Percentiles rank a stretch among this genome's conserved stretches.
phyloP scores from a whole-genome alignment of 2,329 filamentous ascomycete species.

The Thelonectria olida region DNA sequence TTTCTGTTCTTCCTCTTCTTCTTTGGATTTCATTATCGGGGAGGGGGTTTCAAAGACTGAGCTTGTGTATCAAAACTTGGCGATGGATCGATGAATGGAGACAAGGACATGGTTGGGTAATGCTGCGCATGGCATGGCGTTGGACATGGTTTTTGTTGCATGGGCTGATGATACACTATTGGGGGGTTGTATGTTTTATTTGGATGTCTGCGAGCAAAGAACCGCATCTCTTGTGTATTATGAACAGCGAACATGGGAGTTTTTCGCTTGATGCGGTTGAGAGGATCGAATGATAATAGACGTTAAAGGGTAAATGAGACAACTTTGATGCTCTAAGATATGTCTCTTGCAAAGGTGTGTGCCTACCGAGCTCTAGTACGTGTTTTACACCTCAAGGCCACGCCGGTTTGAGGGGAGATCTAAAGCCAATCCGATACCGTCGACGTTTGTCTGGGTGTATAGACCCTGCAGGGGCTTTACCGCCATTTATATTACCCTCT shows the following conservation, averaged over 20 bases:
- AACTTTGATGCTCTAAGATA: constrained; percentile 1
- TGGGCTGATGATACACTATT: constrained; percentile 21
- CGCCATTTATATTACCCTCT: background rate
- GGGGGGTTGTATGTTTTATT: constrained; percentile 14
- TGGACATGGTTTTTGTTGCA: constrained; percentile 35
- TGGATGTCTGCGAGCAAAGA: constrained; percentile 1
- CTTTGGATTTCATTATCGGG: constrained; percentile 13
- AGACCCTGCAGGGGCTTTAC: background rate
- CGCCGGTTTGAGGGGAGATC: background rate
- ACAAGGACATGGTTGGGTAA: constrained; percentile 34
- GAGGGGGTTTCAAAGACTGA: background rate
- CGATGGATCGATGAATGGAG: constrained; percentile 26
- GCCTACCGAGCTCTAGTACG: background rate
- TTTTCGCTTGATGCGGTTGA: constrained; percentile 21
- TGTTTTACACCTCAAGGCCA: background rate
- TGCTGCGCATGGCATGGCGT: constrained; percentile 37
- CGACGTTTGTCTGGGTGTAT: background rate
- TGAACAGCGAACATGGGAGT: constrained; percentile 12
- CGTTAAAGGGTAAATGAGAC: constrained; percentile 34
- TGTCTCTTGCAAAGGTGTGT: background rate
- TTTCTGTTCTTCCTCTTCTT: constrained; percentile 13
- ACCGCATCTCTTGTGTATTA: constrained; percentile 22
- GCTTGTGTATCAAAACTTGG: constrained; percentile 15
- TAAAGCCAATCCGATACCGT: background rate
- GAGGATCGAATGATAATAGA: constrained; percentile 36